Base-by-base conservation (phyloP, 2,329 filamentous ascomycete species). In the Coleophoma eucalyptorum region DNA sequence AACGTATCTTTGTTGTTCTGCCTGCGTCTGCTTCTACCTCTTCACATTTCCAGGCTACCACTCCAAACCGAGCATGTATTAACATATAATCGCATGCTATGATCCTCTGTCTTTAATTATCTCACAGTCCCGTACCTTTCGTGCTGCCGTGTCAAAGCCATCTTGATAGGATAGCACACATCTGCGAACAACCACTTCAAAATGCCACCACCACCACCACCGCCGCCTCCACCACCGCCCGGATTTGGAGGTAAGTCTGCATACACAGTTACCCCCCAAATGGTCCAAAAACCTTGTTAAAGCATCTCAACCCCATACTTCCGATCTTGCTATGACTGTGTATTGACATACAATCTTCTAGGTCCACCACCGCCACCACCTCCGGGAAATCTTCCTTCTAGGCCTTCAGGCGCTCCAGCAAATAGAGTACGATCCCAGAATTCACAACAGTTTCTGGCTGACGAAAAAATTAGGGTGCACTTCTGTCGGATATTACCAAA, bases 401-500 rank as follows among this genome's bases (percentile, higher is more conserved):
- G 79, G 60, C 81, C 83, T 8, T 72, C 82, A 16, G 73, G 69
- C 50, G 76, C 72, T 18, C 73, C 69, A 50, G 76, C 72, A 56
- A 80, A 80, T 60, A 77, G 88, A 71, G 88, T 91, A 78, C 63
- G 83, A 74, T 18, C 13, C 35, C 35, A 6, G 12, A 26, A 3
- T 26, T 26, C 10, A 26, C 26, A 26, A 26, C 26, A 2, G 26
- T 8, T 26, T 26, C 5, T 26, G 26, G 26, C 62, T 66, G 57
- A 65, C 43, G 15, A 41, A 53, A 43, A 52, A 20, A 18, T 42
- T 62, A 97, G 93, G 87, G 87, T 61, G 92, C 93, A 49, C 78
- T 99, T 34, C 81, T 97, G 42, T 80, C 83, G 64, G 93, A 97
- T 69, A 99, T 99, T 61, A 75, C 77, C 58, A 96, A 95, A 69